Evolutionary conservation across 163 green algal species (phyloP), one percentile per base, ranked within the genome.

Genomic region (Trebouxiophyceae sp.): DNA sequence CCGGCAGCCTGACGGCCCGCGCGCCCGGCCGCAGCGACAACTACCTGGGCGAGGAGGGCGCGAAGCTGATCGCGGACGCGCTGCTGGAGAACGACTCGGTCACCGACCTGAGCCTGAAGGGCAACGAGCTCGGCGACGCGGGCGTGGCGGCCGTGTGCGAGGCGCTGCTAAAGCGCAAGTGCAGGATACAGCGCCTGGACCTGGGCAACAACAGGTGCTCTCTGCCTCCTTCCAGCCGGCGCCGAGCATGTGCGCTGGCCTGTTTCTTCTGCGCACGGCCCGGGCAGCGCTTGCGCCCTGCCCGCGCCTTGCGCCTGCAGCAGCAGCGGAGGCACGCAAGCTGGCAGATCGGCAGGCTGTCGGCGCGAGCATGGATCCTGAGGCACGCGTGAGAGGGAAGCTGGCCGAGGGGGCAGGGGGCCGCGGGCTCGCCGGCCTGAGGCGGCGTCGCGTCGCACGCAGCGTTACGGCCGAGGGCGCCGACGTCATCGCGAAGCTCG

Each of bases 51-150:
- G 72, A 63, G 12, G 34, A 86, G 39, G 86, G 85, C 5, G 81
- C 77, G 1, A 67, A 44, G n/a, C 80, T 88, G 26, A 70, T 97
- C 55, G 87, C 79, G 4, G 81, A 91, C 57, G 90, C 86, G 0
- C 72, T 97, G 54, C 62, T 71, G 56, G 45, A 72, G 29, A 97
- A 97, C 81, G 83, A 30, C 23, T 71, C 62, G 5, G 58, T 97
- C 0, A 20, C 33, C 67, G 86, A 95, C 77, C 78, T 98, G 58
- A 75, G 81, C 33, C 70, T 98, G 32, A 90, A 90, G 76, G 89
- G 90, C 54, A 98, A 98, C 68, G 87, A 93, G 39, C 78, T 97
- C 32, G 89, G 86, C 0, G 84, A 98, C 54, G 84, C 84, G 69
- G 93, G 93, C 0, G 71, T 95, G 20, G 77, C 82, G 67, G 76